Conservation (phyloP, 495 filamentous ascomycete species). For the Hypomontagnella submonticulosa region DNA sequence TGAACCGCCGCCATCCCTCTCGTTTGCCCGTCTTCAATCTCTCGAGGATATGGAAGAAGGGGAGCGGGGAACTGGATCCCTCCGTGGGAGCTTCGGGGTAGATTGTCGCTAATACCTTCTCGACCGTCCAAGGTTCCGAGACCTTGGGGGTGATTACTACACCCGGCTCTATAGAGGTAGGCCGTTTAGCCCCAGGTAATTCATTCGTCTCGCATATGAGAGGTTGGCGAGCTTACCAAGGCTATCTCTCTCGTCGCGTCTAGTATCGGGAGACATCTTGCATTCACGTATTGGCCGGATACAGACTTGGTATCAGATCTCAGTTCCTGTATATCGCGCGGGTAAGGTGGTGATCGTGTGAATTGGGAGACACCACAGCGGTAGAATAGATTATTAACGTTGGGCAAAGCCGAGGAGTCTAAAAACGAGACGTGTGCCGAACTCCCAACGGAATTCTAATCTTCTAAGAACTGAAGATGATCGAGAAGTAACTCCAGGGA, state of each 20-base stretch:
- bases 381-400: background rate
- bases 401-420: too few species aligned
- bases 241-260: constrained; percentile 36
- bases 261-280: constrained; percentile 25
- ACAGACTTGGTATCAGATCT: background rate
- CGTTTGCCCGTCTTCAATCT: constrained; percentile 94
- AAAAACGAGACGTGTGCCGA: too few species aligned
- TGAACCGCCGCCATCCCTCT: constrained; percentile 93
- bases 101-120: constrained; percentile 60
- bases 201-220: background rate
- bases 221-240: constrained; percentile 24
- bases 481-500: too few species aligned
- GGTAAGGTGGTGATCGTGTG: background rate
- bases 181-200: constrained; percentile 1
- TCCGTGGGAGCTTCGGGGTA: constrained; percentile 61
- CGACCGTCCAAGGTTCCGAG: constrained; percentile 59
- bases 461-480: too few species aligned
- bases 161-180: constrained; percentile 40
- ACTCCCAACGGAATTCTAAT: too few species aligned
- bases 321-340: background rate
- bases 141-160: constrained; percentile 50
- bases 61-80: constrained; percentile 76
- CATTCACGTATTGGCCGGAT: background rate
- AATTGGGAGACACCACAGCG: background rate
- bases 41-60: constrained; percentile 93